Evolutionary conservation across 2,329 filamentous ascomycete genomes (phyloP).

Genomic region (Hypoxylon rubiginosum): DNA sequence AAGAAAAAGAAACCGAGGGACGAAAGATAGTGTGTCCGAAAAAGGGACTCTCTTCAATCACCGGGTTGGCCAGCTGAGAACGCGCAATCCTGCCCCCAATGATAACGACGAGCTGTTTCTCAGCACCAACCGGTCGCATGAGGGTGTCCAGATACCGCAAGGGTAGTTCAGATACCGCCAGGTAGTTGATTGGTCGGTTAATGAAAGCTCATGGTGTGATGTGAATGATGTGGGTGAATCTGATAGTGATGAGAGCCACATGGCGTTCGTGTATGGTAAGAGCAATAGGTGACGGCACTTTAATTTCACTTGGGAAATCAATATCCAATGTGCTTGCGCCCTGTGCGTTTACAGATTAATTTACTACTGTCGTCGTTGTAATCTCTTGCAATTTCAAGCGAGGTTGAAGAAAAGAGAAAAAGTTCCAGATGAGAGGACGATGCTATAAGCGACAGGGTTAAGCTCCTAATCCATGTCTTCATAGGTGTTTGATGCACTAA

Average conservation of each 20-base stretch:
- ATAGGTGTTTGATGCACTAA: not conserved
- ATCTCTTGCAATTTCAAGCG: not conserved
- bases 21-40: conserved; percentile 20
- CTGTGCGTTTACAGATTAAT: conserved; percentile 9
- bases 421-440: not conserved
- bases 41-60: conserved; percentile 14
- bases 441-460: not conserved
- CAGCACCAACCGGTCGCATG: conserved; percentile 28
- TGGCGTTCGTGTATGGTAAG: conserved; percentile 28
- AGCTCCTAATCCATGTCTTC: not conserved
- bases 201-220: conserved; percentile 17
- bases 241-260: conserved; percentile 34
- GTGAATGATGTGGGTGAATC: conserved; percentile 25
- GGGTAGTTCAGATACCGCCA: conserved; percentile 17
- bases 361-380: conserved; percentile 4
- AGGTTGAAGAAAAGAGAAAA: conserved; percentile 1
- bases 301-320: conserved; percentile 15
- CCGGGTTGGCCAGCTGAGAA: conserved; percentile 26
- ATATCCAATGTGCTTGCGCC: not conserved
- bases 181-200: conserved; percentile 35
- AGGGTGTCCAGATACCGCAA: conserved; percentile 16
- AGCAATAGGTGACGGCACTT: conserved; percentile 7
- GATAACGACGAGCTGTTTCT: conserved; percentile 33
- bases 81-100: conserved; percentile 26
- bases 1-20: conserved; percentile 16